Percentiles rank a stretch among this genome's conserved stretches.
Evolutionary conservation across 768 basidiomycete genomes (phyloP).

Genomic region (Multifurca ochricompacta): DNA sequence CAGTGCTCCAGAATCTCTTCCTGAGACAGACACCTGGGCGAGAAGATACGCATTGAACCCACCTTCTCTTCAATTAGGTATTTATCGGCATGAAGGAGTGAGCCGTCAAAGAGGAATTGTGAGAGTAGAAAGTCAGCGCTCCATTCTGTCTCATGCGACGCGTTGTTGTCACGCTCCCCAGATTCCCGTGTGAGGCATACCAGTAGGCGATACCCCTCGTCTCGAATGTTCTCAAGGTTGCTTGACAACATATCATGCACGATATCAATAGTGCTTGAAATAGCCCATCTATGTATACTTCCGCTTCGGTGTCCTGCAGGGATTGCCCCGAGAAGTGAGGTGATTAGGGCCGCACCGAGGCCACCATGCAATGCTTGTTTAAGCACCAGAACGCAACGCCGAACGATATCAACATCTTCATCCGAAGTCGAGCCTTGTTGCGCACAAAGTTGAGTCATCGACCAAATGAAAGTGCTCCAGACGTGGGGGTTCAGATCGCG

Average conservation of each 20-base stretch:
- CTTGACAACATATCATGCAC: constrained; percentile 14
- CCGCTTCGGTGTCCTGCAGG: background rate
- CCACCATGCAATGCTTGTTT: constrained; percentile 10
- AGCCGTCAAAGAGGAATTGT: constrained; percentile 7
- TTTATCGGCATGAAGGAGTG: constrained; percentile 10
- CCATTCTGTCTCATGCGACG: background rate
- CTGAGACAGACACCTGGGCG: constrained; percentile 5
- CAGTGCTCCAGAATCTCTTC: constrained; percentile 8
- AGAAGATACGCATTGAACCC: background rate
- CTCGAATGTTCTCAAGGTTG: constrained; percentile 1
- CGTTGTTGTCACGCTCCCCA: background rate
- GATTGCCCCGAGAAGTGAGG: background rate
- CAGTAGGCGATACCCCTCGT: background rate
- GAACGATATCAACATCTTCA: background rate
- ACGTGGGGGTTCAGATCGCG: constrained; percentile 15
- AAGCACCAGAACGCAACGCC: constrained; percentile 10
- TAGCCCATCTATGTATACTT: background rate
- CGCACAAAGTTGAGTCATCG: constrained; percentile 12
- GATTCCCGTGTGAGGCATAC: background rate
- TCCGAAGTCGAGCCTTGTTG: background rate
- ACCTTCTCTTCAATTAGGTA: background rate
- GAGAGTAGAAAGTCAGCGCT: background rate
- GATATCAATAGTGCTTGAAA: background rate
- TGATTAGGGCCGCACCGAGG: constrained; percentile 10
- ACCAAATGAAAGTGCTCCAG: constrained; percentile 18